phyloP scores from a whole-genome alignment of 495 filamentous ascomycete species.

The Tuber calosporum region DNA sequence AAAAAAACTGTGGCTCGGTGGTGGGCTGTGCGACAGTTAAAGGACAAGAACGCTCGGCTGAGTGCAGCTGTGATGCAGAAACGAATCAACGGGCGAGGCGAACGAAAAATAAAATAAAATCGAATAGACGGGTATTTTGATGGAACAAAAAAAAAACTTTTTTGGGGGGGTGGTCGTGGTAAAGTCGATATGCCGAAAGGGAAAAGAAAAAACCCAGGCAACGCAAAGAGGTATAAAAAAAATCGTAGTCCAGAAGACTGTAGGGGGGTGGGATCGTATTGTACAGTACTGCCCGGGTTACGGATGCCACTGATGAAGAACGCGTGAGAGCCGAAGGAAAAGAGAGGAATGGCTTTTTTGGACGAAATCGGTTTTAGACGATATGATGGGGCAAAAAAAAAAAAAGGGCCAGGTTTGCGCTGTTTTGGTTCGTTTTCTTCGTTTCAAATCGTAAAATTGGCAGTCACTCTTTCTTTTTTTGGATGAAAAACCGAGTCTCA shows the following conservation, averaged over 20 bases:
- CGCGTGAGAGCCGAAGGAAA: background rate
- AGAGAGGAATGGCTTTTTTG: background rate
- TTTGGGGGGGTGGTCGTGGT: background rate
- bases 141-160: conserved; percentile 23
- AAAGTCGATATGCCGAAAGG: conserved; percentile 1
- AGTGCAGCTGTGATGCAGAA: conserved; percentile 35
- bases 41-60: conserved; percentile 33
- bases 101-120: conserved; percentile 30
- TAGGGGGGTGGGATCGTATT: conserved; percentile 1
- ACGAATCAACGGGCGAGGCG: conserved; percentile 42
- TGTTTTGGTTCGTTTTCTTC: conserved; percentile 40
- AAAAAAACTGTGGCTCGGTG: conserved; percentile 35
- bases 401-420: background rate
- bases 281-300: conserved; percentile 3
- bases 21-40: conserved; percentile 26
- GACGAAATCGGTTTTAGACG: background rate
- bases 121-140: conserved; percentile 38
- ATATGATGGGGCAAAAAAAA: background rate
- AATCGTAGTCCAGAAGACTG: conserved; percentile 6
- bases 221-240: background rate
- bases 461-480: conserved; percentile 1
- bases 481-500: background rate
- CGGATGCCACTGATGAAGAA: conserved; percentile 1
- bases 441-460: conserved; percentile 53
- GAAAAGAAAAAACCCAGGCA: conserved; percentile 1